A percentile compares a stretch with the other conserved stretches of the same genome.
phyloP scores from a whole-genome alignment of 2,329 filamentous ascomycete genomes.

The Fusarium pseudonygamai region DNA sequence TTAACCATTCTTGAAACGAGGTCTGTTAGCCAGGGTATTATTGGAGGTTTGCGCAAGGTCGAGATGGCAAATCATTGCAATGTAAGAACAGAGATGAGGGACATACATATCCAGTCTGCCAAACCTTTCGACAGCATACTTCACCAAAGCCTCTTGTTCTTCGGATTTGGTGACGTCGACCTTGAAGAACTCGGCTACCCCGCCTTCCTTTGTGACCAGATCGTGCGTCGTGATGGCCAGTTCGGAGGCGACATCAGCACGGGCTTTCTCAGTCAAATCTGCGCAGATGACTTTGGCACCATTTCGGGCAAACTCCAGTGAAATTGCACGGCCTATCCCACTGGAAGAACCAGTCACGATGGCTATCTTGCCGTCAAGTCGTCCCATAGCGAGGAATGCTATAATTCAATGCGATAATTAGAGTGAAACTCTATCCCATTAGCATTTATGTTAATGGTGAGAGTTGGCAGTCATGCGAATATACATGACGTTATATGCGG shows the following conservation, averaged over 20 bases:
- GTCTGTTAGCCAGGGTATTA: background rate
- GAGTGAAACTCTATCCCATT: background rate
- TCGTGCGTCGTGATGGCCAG: background rate
- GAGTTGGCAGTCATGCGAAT: too few relatives aligned
- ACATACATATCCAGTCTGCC: background rate
- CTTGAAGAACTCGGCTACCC: background rate
- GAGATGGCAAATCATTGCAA: background rate
- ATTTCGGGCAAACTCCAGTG: background rate
- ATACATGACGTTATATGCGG: background rate
- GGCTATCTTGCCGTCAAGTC: background rate
- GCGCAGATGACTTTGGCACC: background rate
- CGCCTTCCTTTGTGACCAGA: background rate
- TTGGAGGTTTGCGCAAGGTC: background rate
- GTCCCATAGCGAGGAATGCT: background rate
- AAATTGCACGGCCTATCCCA: background rate
- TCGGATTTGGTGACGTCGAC: background rate
- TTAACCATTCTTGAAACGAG: background rate
- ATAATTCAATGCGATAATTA: accelerated
- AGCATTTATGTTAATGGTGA: too few relatives aligned
- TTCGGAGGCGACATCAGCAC: background rate
- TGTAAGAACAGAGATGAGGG: background rate
- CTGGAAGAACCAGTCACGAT: background rate
- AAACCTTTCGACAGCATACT: background rate
- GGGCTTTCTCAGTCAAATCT: background rate
- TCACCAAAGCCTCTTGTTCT: background rate